These are phyloP conservation scores for Ustilago trichophora DNA, from an alignment of 1,284 basidiomycete species.

Conservation along the genomic window DNA sequence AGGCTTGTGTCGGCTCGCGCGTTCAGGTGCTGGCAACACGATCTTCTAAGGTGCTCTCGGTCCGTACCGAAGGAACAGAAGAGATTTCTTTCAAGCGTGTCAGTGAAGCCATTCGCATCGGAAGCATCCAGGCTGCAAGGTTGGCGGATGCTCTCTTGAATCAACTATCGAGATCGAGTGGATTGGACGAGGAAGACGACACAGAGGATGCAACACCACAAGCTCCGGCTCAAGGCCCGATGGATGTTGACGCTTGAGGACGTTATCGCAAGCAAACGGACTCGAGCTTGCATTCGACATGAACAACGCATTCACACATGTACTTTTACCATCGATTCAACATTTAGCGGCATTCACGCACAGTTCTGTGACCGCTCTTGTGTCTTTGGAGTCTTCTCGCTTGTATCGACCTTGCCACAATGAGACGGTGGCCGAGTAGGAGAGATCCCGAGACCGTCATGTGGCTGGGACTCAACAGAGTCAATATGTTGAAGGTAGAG, in stretches of 20 bases:
- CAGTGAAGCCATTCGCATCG: slow-evolving; percentile 38
- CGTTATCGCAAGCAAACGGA: background rate
- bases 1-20: slow-evolving; percentile 41
- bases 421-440: too few relatives aligned
- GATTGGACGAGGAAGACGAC: slow-evolving; percentile 15
- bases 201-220: background rate
- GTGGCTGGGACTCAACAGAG: too few relatives aligned
- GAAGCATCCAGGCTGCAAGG: slow-evolving; percentile 34
- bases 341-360: too few relatives aligned
- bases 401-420: too few relatives aligned
- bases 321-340: slow-evolving; percentile 4
- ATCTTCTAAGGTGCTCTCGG: slow-evolving; percentile 40
- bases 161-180: slow-evolving; percentile 15
- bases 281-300: too few relatives aligned
- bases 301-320: too few relatives aligned
- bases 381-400: too few relatives aligned
- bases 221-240: slow-evolving; percentile 8
- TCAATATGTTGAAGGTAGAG: too few relatives aligned
- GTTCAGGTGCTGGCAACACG: slow-evolving; percentile 50
- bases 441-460: too few relatives aligned
- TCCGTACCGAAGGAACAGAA: slow-evolving; percentile 31
- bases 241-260: slow-evolving; percentile 24
- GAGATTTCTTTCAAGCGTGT: slow-evolving; percentile 43
- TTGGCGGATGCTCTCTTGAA: slow-evolving; percentile 33
- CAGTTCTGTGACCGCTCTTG: too few relatives aligned